Evolutionary conservation across 805 yeast species (phyloP).

Genomic region (Komagataella pseudopastoris): DNA sequence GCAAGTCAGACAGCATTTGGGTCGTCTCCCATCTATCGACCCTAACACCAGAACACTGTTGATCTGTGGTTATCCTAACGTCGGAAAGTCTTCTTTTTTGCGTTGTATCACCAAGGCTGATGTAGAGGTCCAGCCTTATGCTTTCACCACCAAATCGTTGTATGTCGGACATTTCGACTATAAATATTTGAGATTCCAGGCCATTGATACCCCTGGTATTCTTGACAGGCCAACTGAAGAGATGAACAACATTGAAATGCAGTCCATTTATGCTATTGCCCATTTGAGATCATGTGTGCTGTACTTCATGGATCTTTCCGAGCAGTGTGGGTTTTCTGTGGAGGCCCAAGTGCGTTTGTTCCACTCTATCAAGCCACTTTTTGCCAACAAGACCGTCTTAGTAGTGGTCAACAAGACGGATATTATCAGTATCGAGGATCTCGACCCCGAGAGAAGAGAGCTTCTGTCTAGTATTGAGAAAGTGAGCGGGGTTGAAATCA

Average conservation of each 20-base stretch:
- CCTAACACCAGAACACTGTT: slow-evolving; percentile 96
- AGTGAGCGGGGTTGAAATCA: slow-evolving; percentile 76
- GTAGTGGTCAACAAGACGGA: slow-evolving; percentile 94
- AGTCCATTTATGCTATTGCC: slow-evolving; percentile 96
- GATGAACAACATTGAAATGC: slow-evolving; percentile 99
- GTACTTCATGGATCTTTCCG: slow-evolving; percentile 96
- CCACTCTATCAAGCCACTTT: slow-evolving; percentile 93
- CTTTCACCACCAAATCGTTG: slow-evolving; percentile 94
- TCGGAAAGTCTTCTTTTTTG: slow-evolving; percentile 94
- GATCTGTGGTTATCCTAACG: slow-evolving; percentile 98
- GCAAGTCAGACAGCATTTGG: slow-evolving; percentile 98
- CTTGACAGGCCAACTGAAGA: slow-evolving; percentile 98
- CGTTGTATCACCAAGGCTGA: slow-evolving; percentile 93
- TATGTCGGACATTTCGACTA: slow-evolving; percentile 99
- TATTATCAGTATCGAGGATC: slow-evolving; percentile 74
- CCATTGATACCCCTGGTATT: slow-evolving; percentile 98
- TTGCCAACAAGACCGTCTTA: slow-evolving; percentile 92
- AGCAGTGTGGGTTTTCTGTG: slow-evolving; percentile 96
- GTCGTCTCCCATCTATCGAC: slow-evolving; percentile 95
- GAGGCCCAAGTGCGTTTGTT: slow-evolving; percentile 96
- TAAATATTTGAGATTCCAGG: slow-evolving; percentile 95
- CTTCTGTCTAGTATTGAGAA: slow-evolving; percentile 52
- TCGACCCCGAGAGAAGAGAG: slow-evolving; percentile 61
- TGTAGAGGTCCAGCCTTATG: slow-evolving; percentile 98
- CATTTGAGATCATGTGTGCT: slow-evolving; percentile 93